Conservation (phyloP, 75 land plant genomes). For the Adiantum capillusveneris region DNA sequence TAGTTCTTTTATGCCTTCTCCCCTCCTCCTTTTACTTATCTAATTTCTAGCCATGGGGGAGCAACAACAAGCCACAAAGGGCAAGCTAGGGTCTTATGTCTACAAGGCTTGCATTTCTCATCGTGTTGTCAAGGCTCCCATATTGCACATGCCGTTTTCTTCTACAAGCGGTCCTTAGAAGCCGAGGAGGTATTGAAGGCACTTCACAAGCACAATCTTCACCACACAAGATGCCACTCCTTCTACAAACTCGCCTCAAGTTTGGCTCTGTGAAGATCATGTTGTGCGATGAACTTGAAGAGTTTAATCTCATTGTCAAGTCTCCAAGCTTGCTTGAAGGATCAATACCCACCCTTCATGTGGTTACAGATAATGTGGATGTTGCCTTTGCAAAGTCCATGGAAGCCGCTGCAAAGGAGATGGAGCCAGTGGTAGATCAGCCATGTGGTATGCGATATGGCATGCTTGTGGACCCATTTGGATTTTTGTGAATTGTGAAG, state of each 20-base stretch:
- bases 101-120: slow-evolving; percentile 25
- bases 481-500: slow-evolving; percentile 49
- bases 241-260: slow-evolving; percentile 60
- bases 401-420: slow-evolving; percentile 43
- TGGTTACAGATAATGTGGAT: slow-evolving; percentile 57
- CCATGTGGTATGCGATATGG: slow-evolving; percentile 29
- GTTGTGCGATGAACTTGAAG: slow-evolving; percentile 52
- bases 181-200: slow-evolving; percentile 54
- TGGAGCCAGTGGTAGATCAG: slow-evolving; percentile 31
- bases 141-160: slow-evolving; percentile 59
- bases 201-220: slow-evolving; percentile 57
- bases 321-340: slow-evolving; percentile 9
- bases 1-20: too few species aligned
- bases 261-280: slow-evolving; percentile 40
- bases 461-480: slow-evolving; percentile 69
- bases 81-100: too few species aligned
- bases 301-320: slow-evolving; percentile 19
- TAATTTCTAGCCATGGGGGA: too few species aligned
- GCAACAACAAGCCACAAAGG: too few species aligned
- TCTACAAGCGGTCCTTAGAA: slow-evolving; percentile 76
- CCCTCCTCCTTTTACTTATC: too few species aligned
- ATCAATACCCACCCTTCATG: slow-evolving; percentile 25
- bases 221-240: slow-evolving; percentile 59
- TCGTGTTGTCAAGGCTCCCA: slow-evolving; percentile 49
- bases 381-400: slow-evolving; percentile 46